Conservation (phyloP, 2,329 filamentous ascomycete genomes). For the Rutstroemia sydowiana region DNA sequence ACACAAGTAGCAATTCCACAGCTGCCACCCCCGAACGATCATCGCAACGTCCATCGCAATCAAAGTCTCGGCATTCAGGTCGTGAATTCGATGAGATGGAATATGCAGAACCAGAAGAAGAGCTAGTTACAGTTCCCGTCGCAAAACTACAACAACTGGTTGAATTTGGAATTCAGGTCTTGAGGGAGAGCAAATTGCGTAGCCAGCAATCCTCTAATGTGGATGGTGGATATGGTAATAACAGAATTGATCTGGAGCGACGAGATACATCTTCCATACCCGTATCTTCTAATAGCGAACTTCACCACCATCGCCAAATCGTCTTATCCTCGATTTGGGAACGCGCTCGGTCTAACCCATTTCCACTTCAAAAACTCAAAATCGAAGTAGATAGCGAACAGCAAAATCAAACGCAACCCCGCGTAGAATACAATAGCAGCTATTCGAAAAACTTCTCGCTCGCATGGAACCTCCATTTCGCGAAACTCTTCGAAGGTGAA, state of each 20-base stretch:
- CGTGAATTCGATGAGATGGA: too few relatives aligned
- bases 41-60: too few relatives aligned
- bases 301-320: too few relatives aligned
- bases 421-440: not conserved
- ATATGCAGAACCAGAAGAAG: too few relatives aligned
- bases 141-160: constrained; percentile 1
- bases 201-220: not conserved
- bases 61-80: too few relatives aligned
- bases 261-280: not conserved
- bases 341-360: too few relatives aligned
- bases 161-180: not conserved
- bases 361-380: not conserved
- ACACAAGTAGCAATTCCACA: too few relatives aligned
- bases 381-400: not conserved
- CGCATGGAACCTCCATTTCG: not conserved
- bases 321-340: too few relatives aligned
- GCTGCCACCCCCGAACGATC: too few relatives aligned
- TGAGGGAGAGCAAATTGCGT: not conserved
- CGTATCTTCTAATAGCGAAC: too few relatives aligned
- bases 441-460: not conserved
- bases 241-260: not conserved
- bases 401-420: not conserved
- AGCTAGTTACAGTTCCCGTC: not conserved
- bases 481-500: not conserved
- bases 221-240: not conserved